Evolutionary conservation across 2,329 filamentous ascomycete genomes (phyloP).

Genomic region (Chaetomiaceae sp.): DNA sequence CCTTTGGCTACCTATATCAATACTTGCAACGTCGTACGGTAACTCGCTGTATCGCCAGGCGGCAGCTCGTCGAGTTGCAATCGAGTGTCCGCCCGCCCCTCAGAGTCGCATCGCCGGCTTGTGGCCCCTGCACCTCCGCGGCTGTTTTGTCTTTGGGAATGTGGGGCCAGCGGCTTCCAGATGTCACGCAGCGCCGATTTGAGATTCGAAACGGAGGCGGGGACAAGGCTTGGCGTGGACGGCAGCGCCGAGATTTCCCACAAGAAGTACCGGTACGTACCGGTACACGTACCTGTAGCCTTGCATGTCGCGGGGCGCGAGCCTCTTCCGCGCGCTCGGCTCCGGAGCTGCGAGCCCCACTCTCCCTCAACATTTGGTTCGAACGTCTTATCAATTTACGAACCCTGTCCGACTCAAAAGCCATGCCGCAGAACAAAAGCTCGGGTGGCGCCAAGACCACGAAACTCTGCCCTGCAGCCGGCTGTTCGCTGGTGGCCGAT

Average conservation of each 20-base stretch:
- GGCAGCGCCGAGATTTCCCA: neutral
- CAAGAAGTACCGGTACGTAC: slow-evolving; percentile 8
- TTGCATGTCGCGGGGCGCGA: neutral
- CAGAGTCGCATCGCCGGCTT: too few species aligned
- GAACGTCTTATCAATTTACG: slow-evolving; percentile 1
- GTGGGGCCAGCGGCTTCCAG: slow-evolving; percentile 1
- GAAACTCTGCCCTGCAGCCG: neutral
- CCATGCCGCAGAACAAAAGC: neutral
- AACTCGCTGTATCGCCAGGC: too few species aligned
- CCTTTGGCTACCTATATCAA: too few species aligned
- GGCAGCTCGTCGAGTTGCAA: too few species aligned
- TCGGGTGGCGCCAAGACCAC: slow-evolving; percentile 6
- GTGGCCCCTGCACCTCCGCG: slow-evolving; percentile 12
- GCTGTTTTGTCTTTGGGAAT: slow-evolving; percentile 13
- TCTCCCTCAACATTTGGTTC: neutral
- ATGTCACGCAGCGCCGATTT: slow-evolving; percentile 24
- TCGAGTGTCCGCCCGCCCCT: too few species aligned
- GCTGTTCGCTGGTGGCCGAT: slow-evolving; percentile 4
- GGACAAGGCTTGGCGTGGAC: neutral
- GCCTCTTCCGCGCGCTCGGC: slow-evolving; percentile 19
- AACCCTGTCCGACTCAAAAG: slow-evolving; percentile 16
- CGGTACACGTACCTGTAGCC: slow-evolving; percentile 2
- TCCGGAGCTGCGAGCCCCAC: slow-evolving; percentile 3
- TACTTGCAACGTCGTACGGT: too few species aligned
- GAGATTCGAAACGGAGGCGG: slow-evolving; percentile 21